A percentile compares a stretch with the other conserved stretches of the same genome.
These are phyloP conservation scores for Yamadazyma oceani DNA, from an alignment of 1,139 yeast species.

Conservation along the genomic window DNA sequence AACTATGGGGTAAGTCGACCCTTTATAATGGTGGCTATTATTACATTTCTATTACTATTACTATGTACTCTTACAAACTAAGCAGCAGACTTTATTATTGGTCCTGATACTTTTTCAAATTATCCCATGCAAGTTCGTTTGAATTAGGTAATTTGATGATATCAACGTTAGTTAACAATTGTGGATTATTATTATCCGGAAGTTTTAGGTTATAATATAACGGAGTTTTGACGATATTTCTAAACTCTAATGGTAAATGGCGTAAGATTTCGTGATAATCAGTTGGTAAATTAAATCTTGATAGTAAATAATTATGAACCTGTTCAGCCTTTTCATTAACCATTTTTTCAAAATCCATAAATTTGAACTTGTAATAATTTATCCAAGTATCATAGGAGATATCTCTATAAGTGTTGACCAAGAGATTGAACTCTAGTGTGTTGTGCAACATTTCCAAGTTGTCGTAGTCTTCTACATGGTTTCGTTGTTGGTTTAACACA, in stretches of 20 bases:
- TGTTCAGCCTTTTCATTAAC: constrained; percentile 10
- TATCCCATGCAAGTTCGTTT: constrained; percentile 50
- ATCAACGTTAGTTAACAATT: constrained; percentile 38
- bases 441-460: constrained; percentile 49
- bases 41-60: constrained; percentile 1
- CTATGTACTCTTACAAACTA: constrained; percentile 3
- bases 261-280: constrained; percentile 33
- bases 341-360: constrained; percentile 41
- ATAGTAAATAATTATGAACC: constrained; percentile 9
- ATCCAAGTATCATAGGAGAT: constrained; percentile 43
- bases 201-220: constrained; percentile 33
- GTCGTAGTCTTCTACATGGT: constrained; percentile 36
- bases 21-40: no score
- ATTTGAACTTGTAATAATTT: constrained; percentile 39
- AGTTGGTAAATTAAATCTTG: constrained; percentile 36
- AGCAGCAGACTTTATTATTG: no score
- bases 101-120: constrained; percentile 36
- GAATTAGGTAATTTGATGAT: constrained; percentile 46
- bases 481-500: constrained; percentile 29
- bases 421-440: constrained; percentile 41
- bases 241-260: constrained; percentile 35
- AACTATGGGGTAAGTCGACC: no score
- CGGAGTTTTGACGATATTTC: constrained; percentile 37
- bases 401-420: constrained; percentile 42
- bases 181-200: constrained; percentile 36